Conservation (phyloP, 73 alveolate species). For the Urostyla sp. region DNA sequence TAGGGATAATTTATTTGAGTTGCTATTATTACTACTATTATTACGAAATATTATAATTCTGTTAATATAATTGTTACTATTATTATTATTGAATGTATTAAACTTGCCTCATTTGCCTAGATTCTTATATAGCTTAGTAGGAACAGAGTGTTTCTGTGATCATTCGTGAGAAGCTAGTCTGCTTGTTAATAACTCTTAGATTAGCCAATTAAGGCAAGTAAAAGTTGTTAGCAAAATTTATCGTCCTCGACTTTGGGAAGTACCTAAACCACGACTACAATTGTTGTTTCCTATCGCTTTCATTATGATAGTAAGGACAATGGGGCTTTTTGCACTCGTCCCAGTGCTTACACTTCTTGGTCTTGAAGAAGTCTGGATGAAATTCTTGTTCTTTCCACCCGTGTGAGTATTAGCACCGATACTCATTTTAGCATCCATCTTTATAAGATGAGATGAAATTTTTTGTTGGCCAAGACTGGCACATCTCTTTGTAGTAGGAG, state of each 20-base stretch:
- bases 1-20: not conserved
- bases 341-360: constrained; percentile 70
- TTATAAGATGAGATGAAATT: constrained; percentile 55
- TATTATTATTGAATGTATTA: not conserved
- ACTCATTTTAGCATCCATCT: constrained; percentile 78
- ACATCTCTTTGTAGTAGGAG: constrained; percentile 57
- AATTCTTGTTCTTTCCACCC: constrained; percentile 94
- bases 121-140: not conserved
- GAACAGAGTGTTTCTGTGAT: not conserved
- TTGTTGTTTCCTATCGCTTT: constrained; percentile 53
- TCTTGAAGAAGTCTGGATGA: constrained; percentile 84
- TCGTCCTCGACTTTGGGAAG: constrained; percentile 55
- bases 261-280: constrained; percentile 43
- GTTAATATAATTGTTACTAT: not conserved
- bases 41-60: not conserved
- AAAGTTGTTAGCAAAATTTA: constrained; percentile 48
- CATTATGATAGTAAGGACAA: constrained; percentile 74
- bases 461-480: constrained; percentile 71
- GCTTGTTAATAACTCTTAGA: constrained; percentile 18
- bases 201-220: constrained; percentile 35
- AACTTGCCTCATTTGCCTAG: too few species aligned
- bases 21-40: not conserved
- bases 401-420: constrained; percentile 74
- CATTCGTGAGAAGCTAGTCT: constrained; percentile 34
- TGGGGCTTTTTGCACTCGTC: constrained; percentile 65